Base-by-base conservation (phyloP, 1,284 basidiomycete species). In the Mycena sp. region DNA sequence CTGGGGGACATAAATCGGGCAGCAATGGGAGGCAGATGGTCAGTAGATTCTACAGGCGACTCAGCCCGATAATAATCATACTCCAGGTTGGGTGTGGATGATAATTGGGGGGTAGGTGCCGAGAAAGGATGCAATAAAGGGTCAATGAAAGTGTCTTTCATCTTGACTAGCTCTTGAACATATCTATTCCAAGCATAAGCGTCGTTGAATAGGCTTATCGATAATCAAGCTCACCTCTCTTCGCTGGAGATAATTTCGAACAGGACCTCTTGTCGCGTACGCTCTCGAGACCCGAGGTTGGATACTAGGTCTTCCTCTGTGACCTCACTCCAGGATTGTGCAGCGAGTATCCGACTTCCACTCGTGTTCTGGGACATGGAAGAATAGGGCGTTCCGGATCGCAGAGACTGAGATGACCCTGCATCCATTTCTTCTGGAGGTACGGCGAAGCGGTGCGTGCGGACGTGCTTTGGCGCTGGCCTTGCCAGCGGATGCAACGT, bases 231-330 rank as follows among this genome's bases (percentile, higher is more conserved):
- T 72, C 72, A 95, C 93, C 96, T 87, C 76, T 99, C 96, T 78
- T 99, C 97, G 71, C 94, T 96, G 40, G 94, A 93, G 48, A 99
- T 96, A 70, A 99, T 99, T 80, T 99, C 97, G 86, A 96, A 98
- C 32, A 99, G 78, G 3, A 99, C 97, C 80, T 99, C 97, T 76
- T 99, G 97, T 53, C 97, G 85, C 29, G 95, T 98, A 54, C 97
- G 87, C 76, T 99, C 97, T 61, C 96, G 86, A 23, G 94, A 90
- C 21, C 95, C 94, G 21, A 99, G 83, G 73, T 99, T 97, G 43
- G 90, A 90, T 9, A 99, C 95, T 30, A 99, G 87, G 74, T 99
- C 97, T 61, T 95, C 93, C 74, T 98, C 94, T 9, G 96, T 95
- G 72, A 93, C 93, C 76, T 98, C 94, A 72, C 93, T 96, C 97